These are phyloP conservation scores for Termitomyces sp. DNA, from an alignment of 768 basidiomycete species.

Conservation along the genomic window DNA sequence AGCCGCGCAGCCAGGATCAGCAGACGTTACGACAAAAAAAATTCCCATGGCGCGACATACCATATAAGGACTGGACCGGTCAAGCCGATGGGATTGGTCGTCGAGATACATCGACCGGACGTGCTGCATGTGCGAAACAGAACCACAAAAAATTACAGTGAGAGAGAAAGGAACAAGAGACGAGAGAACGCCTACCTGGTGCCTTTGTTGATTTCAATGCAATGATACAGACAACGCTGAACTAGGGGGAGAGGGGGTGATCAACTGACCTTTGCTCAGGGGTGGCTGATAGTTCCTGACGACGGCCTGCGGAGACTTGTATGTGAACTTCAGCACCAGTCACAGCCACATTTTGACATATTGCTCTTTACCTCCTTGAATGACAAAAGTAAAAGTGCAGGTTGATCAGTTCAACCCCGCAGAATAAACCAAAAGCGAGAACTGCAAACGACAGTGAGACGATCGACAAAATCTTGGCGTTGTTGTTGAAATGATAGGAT, in stretches of 20 bases:
- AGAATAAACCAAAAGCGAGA: background rate
- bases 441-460: too few species aligned
- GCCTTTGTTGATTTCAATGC: background rate
- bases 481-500: too few species aligned
- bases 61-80: conserved; percentile 5
- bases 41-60: conserved; percentile 15
- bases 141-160: background rate
- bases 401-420: too few species aligned
- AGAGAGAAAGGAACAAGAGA: background rate
- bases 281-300: background rate
- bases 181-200: background rate
- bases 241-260: background rate
- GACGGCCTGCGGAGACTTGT: background rate
- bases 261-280: background rate
- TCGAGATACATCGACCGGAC: conserved; percentile 51
- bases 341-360: background rate
- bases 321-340: background rate
- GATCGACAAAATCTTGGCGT: background rate
- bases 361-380: background rate
- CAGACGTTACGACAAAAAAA: conserved; percentile 6
- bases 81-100: background rate
- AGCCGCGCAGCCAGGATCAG: conserved; percentile 1
- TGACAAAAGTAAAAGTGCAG: background rate
- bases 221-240: background rate
- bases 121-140: conserved; percentile 34